Conservation (phyloP, 352 stramenopile species). For the Phytophthora kernoviae region DNA sequence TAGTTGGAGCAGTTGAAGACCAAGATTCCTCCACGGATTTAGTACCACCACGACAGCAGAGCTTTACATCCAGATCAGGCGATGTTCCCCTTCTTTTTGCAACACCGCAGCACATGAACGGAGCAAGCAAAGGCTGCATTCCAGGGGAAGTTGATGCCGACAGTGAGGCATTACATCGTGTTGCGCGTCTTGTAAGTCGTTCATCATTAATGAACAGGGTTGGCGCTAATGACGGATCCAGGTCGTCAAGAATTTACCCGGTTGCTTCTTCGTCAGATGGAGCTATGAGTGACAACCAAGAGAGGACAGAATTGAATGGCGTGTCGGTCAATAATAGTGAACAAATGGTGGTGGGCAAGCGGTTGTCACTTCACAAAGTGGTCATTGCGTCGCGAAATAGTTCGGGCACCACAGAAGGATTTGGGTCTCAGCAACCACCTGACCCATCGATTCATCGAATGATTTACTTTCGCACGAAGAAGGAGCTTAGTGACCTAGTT, state of each 20-base stretch:
- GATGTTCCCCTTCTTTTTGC: background rate
- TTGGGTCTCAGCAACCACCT: slow-evolving; percentile 7
- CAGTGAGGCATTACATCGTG: background rate
- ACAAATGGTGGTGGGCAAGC: slow-evolving; percentile 13
- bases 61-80: slow-evolving; percentile 4
- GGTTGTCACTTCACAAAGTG: slow-evolving; percentile 26
- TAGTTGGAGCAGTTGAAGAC: slow-evolving; percentile 1
- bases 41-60: slow-evolving; percentile 7
- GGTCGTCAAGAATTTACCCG: slow-evolving; percentile 19
- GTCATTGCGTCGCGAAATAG: slow-evolving; percentile 12
- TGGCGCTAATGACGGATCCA: slow-evolving; percentile 1
- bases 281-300: slow-evolving; percentile 1
- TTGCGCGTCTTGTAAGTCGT: slow-evolving; percentile 12
- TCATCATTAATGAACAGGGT: slow-evolving; percentile 11
- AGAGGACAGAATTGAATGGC: slow-evolving; percentile 2
- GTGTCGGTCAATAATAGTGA: background rate
- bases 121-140: slow-evolving; percentile 2
- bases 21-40: background rate
- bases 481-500: slow-evolving; percentile 48
- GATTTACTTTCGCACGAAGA: slow-evolving; percentile 51
- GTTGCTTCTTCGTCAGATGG: slow-evolving; percentile 12
- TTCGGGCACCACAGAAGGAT: slow-evolving; percentile 3
- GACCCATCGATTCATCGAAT: slow-evolving; percentile 38
- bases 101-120: background rate
- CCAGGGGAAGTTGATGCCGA: background rate